phyloP scores from a whole-genome alignment of 306 rosid species.

The Cicer pinnatifidum region DNA sequence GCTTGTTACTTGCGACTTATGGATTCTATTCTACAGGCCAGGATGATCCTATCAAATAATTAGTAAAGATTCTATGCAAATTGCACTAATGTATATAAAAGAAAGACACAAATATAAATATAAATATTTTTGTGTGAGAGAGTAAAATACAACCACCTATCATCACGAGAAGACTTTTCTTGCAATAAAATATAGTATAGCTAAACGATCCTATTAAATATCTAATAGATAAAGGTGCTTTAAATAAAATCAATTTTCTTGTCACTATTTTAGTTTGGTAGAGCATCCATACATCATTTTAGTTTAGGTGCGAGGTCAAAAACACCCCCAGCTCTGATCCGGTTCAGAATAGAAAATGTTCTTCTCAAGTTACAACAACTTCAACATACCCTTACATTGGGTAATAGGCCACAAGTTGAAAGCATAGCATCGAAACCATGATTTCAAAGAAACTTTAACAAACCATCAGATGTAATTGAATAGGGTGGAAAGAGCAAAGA shows the following conservation, averaged over 20 bases:
- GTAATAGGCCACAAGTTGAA: background rate
- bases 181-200: background rate
- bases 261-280: background rate
- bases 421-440: background rate
- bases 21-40: background rate
- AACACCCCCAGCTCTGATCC: background rate
- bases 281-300: background rate
- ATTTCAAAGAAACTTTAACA: conserved; percentile 24
- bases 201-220: conserved; percentile 1
- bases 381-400: too few relatives aligned
- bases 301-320: conserved; percentile 15
- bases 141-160: background rate
- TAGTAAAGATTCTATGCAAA: background rate
- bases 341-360: background rate
- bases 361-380: background rate
- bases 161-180: background rate
- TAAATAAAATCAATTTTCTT: background rate
- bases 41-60: background rate
- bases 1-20: background rate
- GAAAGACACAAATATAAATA: background rate
- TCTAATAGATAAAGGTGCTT: background rate
- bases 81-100: background rate
- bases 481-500: background rate
- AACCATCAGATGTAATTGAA: conserved; percentile 11
- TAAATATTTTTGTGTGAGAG: too few relatives aligned